Conservation (phyloP, 768 basidiomycete species). For the Clavaria fumosa region DNA sequence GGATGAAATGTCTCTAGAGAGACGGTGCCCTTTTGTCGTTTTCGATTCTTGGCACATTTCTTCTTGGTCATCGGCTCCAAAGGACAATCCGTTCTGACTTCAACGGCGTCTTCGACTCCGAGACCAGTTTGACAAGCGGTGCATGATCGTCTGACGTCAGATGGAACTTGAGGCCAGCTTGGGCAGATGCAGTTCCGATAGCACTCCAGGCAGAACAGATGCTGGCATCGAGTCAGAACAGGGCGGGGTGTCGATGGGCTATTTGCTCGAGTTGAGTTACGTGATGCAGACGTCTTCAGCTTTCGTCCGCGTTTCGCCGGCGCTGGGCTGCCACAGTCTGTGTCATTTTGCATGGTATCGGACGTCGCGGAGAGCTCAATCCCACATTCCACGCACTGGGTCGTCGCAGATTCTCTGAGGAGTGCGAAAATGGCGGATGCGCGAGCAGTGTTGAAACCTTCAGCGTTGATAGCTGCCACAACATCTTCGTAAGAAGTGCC, state of each 20-base stretch:
- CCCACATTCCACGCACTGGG: constrained; percentile 83
- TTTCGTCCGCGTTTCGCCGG: constrained; percentile 33
- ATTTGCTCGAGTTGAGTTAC: constrained; percentile 57
- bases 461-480: constrained; percentile 51
- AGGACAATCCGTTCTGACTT: constrained; percentile 50
- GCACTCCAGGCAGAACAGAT: constrained; percentile 80
- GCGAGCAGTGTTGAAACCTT: constrained; percentile 62
- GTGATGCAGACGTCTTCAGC: constrained; percentile 38
- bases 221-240: constrained; percentile 83
- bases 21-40: constrained; percentile 40
- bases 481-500: constrained; percentile 65
- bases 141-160: constrained; percentile 48
- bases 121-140: constrained; percentile 65
- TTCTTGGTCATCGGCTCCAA: constrained; percentile 38
- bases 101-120: constrained; percentile 59
- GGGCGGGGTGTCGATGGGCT: constrained; percentile 52
- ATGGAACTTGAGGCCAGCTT: constrained; percentile 59
- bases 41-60: constrained; percentile 51
- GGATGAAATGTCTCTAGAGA: constrained; percentile 44
- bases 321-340: constrained; percentile 27
- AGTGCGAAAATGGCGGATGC: constrained; percentile 78
- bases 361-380: constrained; percentile 45
- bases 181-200: constrained; percentile 69
- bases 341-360: constrained; percentile 31
- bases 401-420: constrained; percentile 71